A percentile compares a stretch with the other conserved stretches of the same genome.
phyloP scores from a whole-genome alignment of 1,139 yeast species.

The Sugiyamaella japonica region DNA sequence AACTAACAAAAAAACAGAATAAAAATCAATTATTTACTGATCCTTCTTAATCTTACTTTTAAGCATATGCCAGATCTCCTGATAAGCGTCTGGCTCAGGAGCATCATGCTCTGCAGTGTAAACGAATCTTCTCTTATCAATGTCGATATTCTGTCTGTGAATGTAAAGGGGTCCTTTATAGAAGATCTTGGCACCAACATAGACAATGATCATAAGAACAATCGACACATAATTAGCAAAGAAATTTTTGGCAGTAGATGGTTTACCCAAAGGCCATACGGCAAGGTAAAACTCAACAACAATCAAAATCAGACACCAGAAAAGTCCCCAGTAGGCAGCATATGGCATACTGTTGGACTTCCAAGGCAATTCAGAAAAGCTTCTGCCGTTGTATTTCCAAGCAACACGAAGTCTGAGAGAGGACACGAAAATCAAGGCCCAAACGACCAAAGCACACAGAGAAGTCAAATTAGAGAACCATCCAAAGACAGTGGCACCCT shows the following conservation, averaged over 20 bases:
- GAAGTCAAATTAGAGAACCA: constrained; percentile 77
- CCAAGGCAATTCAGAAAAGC: constrained; percentile 53
- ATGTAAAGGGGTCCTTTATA: constrained; percentile 31
- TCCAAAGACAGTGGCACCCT: constrained; percentile 65
- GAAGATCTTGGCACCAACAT: constrained; percentile 30
- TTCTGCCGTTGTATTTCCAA: constrained; percentile 54
- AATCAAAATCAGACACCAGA: constrained; percentile 29
- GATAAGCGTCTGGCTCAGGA: constrained; percentile 12
- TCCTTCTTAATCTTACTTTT: constrained; percentile 11
- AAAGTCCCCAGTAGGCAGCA: constrained; percentile 31
- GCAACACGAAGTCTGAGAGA: constrained; percentile 66
- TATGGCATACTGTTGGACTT: constrained; percentile 17
- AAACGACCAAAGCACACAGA: constrained; percentile 73
- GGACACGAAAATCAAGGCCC: constrained; percentile 60
- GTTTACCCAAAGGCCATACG: constrained; percentile 33
- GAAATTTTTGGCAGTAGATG: constrained; percentile 30
- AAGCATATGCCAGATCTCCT: constrained; percentile 6
- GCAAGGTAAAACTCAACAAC: constrained; percentile 35
- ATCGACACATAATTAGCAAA: constrained; percentile 34
- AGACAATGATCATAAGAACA: constrained; percentile 30
- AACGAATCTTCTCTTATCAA: constrained; percentile 24
- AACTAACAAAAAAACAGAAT: constrained; percentile 7
- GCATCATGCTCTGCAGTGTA: constrained; percentile 22
- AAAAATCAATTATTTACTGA: constrained; percentile 2
- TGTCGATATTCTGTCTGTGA: constrained; percentile 29